Base-by-base conservation (phyloP, 306 rosid genomes). In the Neltuma alba region DNA sequence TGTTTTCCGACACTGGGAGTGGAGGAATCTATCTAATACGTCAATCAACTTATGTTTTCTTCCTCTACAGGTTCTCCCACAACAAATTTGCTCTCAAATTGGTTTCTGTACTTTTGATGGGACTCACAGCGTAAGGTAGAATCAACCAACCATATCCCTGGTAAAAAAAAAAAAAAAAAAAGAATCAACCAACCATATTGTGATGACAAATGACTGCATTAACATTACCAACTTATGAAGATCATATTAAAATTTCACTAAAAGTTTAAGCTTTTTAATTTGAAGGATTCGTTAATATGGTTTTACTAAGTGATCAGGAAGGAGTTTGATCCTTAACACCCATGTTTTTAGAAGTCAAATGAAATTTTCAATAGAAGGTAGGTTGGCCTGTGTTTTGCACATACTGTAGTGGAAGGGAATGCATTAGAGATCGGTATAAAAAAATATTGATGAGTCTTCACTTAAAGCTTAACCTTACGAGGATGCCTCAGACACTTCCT, bases 81-180 rank as follows among this genome's bases (percentile, higher is more conserved):
- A 74, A 52, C 67, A 74, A 34, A 57, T 85, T 28, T 85, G 85
- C 83, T 84, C 87, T 70, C 85, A 84, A 64, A 80, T 84, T 73
- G 87, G 87, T 45, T 77, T 84, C 37, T 84, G 85, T 63, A 41
- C 75, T 61, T 78, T 76, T 74, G 85, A 78, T 62, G 81, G 88
- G 52, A 69, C 81, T 78, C 72, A 20, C 4, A 37, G 70, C 68
- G 80, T 67, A 41, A 87, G 84, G 85, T 85, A 54, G 77, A 50
- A 68, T 81, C 76, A 81, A 79, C 58, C 42, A 23, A 50, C 44
- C 52, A 54, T 75, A n/a, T 58, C n/a, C n/a, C n/a, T n/a, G n/a
- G n/a, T n/a, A n/a, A n/a, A n/a, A n/a, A n/a, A n/a, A n/a, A n/a
- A n/a, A n/a, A n/a, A n/a, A n/a, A n/a, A n/a, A n/a, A n/a, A n/a